Conservation (phyloP, 768 basidiomycete genomes). For the Lepiota subincarnata region DNA sequence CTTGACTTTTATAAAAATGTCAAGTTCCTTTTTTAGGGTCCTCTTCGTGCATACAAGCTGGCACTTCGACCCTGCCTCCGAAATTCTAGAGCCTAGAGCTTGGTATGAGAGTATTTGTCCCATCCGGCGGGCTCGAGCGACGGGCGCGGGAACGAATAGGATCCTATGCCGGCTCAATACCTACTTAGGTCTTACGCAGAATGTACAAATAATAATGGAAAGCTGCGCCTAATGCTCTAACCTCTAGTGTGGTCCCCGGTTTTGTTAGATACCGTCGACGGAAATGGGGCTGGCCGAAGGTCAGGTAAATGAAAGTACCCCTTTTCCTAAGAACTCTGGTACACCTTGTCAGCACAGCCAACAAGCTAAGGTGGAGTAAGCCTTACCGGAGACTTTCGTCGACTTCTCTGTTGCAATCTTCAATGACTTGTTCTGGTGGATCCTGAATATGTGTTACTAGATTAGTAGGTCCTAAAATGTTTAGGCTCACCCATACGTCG, state of each 20-base stretch:
- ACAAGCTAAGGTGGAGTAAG: not conserved
- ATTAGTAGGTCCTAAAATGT: not conserved
- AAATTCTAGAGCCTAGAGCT: not conserved
- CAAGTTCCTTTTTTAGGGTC: constrained; percentile 75
- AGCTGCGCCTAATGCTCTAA: constrained; percentile 68
- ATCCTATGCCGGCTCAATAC: not conserved
- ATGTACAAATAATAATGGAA: constrained; percentile 85
- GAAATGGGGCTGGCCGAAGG: constrained; percentile 90
- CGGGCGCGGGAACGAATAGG: too few species aligned
- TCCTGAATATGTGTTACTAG: constrained; percentile 40
- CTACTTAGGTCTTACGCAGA: constrained; percentile 36
- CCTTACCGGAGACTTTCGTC: constrained; percentile 67
- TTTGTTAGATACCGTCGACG: constrained; percentile 62
- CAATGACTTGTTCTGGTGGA: constrained; percentile 66
- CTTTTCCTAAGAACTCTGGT: constrained; percentile 58
- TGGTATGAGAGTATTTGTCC: not conserved
- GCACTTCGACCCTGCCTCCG: too few species aligned
- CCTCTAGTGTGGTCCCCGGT: constrained; percentile 55
- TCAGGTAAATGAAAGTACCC: constrained; percentile 73
- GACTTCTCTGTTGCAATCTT: constrained; percentile 72
- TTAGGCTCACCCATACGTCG: constrained; percentile 64
- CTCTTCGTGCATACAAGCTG: not conserved
- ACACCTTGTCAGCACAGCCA: not conserved
- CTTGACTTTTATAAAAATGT: constrained; percentile 90
- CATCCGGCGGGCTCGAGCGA: too few species aligned